Percentiles rank a stretch among this genome's conserved stretches.
These are phyloP conservation scores for Tricharina praecox DNA, from an alignment of 495 filamentous ascomycete genomes.

Conservation along the genomic window DNA sequence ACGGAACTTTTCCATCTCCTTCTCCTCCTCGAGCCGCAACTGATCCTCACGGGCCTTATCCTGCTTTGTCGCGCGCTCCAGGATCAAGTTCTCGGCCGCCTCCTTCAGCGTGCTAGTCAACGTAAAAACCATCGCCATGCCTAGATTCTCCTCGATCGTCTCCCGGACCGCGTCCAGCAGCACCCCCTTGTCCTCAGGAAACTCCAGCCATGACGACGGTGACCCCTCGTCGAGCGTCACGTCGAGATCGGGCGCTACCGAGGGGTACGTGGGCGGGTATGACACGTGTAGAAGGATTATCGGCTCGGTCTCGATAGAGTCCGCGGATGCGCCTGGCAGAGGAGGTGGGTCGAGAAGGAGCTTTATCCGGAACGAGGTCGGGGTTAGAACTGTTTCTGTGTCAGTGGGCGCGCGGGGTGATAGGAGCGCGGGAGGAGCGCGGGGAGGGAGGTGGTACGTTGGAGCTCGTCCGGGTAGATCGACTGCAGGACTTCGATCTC, in stretches of 20 bases:
- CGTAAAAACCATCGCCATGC: conserved; percentile 97
- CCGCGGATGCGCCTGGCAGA: conserved; percentile 33
- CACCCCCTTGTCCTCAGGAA: conserved; percentile 49
- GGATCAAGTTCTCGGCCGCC: conserved; percentile 59
- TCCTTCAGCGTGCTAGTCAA: conserved; percentile 78
- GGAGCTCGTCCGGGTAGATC: conserved; percentile 96
- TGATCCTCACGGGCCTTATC: conserved; percentile 48
- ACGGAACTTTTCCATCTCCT: conserved; percentile 91
- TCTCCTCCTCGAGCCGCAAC: conserved; percentile 57
- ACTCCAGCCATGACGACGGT: conserved; percentile 29
- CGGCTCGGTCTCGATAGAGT: conserved; percentile 25
- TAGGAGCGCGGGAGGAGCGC: conserved; percentile 11
- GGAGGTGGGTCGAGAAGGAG: conserved; percentile 52
- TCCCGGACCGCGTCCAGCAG: conserved; percentile 52
- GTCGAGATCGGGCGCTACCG: conserved; percentile 63
- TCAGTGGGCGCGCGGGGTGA: conserved; percentile 7
- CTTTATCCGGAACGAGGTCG: conserved; percentile 67
- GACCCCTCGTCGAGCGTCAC: conserved; percentile 41
- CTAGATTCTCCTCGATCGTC: conserved; percentile 72
- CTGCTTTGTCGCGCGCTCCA: conserved; percentile 44
- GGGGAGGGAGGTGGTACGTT: conserved; percentile 37
- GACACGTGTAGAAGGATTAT: conserved; percentile 57
- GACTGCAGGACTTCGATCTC: conserved; percentile 94
- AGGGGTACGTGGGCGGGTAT: conserved; percentile 76
- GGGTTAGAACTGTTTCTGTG: conserved; percentile 53